Evolutionary conservation across 148 eudicot species (phyloP).

Genomic region (Silene latifolia): DNA sequence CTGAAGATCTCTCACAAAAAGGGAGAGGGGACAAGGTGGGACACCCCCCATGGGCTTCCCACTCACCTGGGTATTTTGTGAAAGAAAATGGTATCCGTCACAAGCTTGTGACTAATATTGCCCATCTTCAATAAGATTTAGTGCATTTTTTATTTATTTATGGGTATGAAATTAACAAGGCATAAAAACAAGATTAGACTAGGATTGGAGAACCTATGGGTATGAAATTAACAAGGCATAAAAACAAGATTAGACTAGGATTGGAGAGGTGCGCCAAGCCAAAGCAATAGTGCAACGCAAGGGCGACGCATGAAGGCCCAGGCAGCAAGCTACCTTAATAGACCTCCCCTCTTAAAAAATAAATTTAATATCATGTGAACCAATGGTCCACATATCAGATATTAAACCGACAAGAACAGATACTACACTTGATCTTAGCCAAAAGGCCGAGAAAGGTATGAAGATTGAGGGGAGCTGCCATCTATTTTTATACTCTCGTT

Average conservation of each 20-base stretch:
- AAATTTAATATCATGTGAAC: constrained; percentile 50
- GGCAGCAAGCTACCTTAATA: constrained; percentile 21
- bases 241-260: background rate
- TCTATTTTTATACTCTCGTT: background rate
- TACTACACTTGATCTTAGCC: constrained; percentile 93
- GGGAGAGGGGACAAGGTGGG: too few relatives aligned
- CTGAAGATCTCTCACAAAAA: too few relatives aligned
- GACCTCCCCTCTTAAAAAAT: constrained; percentile 24
- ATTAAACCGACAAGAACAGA: constrained; percentile 86
- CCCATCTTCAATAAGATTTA: too few relatives aligned
- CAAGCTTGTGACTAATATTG: too few relatives aligned
- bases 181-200: too few relatives aligned
- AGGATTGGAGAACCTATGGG: too few relatives aligned
- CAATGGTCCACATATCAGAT: constrained; percentile 56
- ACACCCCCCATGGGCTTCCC: too few relatives aligned
- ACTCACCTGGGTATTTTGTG: too few relatives aligned
- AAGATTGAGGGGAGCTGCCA: background rate
- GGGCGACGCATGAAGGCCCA: constrained; percentile 18
- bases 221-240: too few relatives aligned
- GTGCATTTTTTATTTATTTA: too few relatives aligned
- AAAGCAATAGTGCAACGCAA: constrained; percentile 26
- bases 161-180: too few relatives aligned
- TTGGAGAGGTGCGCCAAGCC: constrained; percentile 9
- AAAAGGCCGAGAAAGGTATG: constrained; percentile 46
- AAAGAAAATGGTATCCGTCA: too few relatives aligned